A percentile compares a stretch with the other conserved stretches of the same genome.
These are phyloP conservation scores for Trametes maxima DNA, from an alignment of 768 basidiomycete species.

Conservation along the genomic window DNA sequence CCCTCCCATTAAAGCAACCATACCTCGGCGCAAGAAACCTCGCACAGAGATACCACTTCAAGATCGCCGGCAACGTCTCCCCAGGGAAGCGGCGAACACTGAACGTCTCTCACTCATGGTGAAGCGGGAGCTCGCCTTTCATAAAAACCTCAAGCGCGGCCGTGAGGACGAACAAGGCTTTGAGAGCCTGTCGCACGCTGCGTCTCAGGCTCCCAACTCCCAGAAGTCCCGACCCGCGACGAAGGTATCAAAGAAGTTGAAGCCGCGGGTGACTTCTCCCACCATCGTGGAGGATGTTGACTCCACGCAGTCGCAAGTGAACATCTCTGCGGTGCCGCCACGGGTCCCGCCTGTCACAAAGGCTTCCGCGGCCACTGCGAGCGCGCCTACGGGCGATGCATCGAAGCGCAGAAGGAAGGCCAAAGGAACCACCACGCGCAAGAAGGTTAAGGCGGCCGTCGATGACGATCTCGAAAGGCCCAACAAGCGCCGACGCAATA, in stretches of 20 bases:
- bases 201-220: too few relatives aligned
- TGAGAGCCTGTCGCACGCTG: background rate
- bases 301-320: too few relatives aligned
- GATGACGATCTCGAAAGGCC: background rate
- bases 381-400: background rate
- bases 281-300: background rate
- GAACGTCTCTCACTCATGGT: background rate
- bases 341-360: too few relatives aligned
- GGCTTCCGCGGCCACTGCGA: too few relatives aligned
- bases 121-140: slow-evolving; percentile 1
- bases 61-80: background rate
- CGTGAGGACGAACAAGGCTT: background rate
- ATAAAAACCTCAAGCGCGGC: background rate
- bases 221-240: background rate
- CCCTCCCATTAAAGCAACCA: background rate
- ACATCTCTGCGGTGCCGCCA: too few relatives aligned
- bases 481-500: slow-evolving; percentile 1
- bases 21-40: background rate
- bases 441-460: background rate
- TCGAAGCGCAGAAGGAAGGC: background rate
- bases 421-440: background rate
- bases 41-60: background rate
- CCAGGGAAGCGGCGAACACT: background rate
- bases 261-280: background rate
- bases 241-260: slow-evolving; percentile 1